phyloP scores from a whole-genome alignment of 352 stramenopile species.

The Phytopythium cucurbitacearum region DNA sequence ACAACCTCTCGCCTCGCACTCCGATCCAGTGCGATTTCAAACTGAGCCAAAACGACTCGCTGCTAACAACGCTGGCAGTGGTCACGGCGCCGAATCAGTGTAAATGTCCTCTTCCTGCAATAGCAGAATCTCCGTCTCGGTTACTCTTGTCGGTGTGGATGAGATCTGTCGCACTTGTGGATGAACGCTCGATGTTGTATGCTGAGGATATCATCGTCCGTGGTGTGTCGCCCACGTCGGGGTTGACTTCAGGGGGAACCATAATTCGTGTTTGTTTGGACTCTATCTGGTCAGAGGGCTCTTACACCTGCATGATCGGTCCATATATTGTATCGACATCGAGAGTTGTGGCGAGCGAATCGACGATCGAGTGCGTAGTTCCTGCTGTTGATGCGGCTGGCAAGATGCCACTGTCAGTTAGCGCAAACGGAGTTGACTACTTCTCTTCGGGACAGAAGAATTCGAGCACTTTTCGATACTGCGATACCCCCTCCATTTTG shows the following conservation, averaged over 20 bases:
- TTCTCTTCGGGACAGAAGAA: conserved; percentile 10
- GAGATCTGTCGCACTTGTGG: not conserved
- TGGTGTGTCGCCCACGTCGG: not conserved
- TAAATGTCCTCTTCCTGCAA: conserved; percentile 14
- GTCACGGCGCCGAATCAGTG: conserved; percentile 1
- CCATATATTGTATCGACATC: not conserved
- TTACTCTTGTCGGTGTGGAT: conserved; percentile 14
- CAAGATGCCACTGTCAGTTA: conserved; percentile 19
- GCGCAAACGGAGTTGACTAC: conserved; percentile 40
- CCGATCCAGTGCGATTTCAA: conserved; percentile 24
- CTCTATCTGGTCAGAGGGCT: not conserved
- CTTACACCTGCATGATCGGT: conserved; percentile 30
- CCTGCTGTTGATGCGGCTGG: conserved; percentile 8
- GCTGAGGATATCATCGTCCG: not conserved
- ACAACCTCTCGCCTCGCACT: conserved; percentile 11
- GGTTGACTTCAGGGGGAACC: not conserved
- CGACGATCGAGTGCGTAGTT: conserved; percentile 20
- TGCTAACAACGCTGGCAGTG: conserved; percentile 5
- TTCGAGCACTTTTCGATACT: conserved; percentile 17
- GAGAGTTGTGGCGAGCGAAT: conserved; percentile 3
- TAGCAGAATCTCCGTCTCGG: not conserved
- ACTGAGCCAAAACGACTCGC: not conserved
- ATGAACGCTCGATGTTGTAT: not conserved
- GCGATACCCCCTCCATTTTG: conserved; percentile 14
- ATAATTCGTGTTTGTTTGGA: conserved; percentile 1